These are phyloP conservation scores for Arachis stenosperma DNA, from an alignment of 306 rosid genomes.

Conservation along the genomic window DNA sequence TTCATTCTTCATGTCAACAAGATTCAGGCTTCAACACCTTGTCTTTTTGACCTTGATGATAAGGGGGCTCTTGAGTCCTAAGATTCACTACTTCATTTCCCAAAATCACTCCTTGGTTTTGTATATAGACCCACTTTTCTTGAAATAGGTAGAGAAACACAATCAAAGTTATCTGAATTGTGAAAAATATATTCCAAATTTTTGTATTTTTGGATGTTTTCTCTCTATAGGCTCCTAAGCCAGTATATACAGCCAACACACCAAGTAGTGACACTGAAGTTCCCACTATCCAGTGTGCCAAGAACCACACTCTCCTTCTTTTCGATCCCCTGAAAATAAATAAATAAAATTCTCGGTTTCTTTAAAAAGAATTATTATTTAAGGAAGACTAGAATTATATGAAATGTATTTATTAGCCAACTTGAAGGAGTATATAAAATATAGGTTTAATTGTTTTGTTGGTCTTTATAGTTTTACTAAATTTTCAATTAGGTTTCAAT, in stretches of 20 bases:
- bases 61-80: slow-evolving; percentile 30
- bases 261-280: slow-evolving; percentile 67
- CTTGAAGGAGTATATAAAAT: background rate
- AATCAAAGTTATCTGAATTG: slow-evolving; percentile 59
- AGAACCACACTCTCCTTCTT: slow-evolving; percentile 78
- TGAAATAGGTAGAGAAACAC: slow-evolving; percentile 82
- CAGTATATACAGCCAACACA: slow-evolving; percentile 68
- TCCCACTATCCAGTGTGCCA: slow-evolving; percentile 79
- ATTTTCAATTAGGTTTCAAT: no score
- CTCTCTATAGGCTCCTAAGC: slow-evolving; percentile 71
- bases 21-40: slow-evolving; percentile 45
- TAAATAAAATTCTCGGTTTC: background rate
- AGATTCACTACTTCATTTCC: slow-evolving; percentile 42
- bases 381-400: background rate
- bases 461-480: no score
- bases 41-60: slow-evolving; percentile 45
- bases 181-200: slow-evolving; percentile 72
- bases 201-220: slow-evolving; percentile 68
- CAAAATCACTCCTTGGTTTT: slow-evolving; percentile 62
- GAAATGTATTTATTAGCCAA: background rate
- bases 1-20: slow-evolving; percentile 49
- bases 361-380: no score
- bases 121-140: slow-evolving; percentile 80
- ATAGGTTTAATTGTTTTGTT: background rate
- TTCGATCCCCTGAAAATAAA: slow-evolving; percentile 60